These are phyloP conservation scores for Kodamaea sagamina DNA, from an alignment of 805 yeast species.

Conservation along the genomic window DNA sequence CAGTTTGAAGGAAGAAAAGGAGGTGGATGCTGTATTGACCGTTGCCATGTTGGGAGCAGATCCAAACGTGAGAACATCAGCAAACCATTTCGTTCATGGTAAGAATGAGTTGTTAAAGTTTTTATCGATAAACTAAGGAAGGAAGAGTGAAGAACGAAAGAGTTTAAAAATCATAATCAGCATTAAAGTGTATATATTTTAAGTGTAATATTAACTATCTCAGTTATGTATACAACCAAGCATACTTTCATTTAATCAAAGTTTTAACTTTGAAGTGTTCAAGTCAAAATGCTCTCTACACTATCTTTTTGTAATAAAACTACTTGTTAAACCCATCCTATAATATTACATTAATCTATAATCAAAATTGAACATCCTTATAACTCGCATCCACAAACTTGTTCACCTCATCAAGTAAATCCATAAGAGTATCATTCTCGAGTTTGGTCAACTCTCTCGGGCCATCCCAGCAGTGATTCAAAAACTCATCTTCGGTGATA, in stretches of 20 bases:
- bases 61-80: conserved; percentile 52
- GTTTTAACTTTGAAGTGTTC: too few relatives aligned
- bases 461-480: conserved; percentile 51
- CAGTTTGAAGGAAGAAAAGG: conserved; percentile 35
- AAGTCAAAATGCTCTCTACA: too few relatives aligned
- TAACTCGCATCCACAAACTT: conserved; percentile 56
- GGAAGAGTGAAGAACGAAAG: too few relatives aligned
- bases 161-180: too few relatives aligned
- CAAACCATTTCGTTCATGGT: conserved; percentile 66
- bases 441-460: conserved; percentile 48
- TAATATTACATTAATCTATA: conserved; percentile 9
- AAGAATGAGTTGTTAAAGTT: conserved; percentile 66
- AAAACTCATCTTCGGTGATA: conserved; percentile 40
- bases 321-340: too few relatives aligned
- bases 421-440: conserved; percentile 44
- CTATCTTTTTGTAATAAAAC: too few relatives aligned
- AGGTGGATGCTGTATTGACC: conserved; percentile 52
- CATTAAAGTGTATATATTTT: too few relatives aligned
- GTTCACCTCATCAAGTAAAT: conserved; percentile 55
- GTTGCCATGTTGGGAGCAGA: conserved; percentile 53
- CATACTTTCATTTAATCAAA: too few relatives aligned
- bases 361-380: conserved; percentile 43
- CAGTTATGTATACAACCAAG: too few relatives aligned
- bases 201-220: too few relatives aligned
- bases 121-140: conserved; percentile 31